phyloP scores from a whole-genome alignment of 2,329 filamentous ascomycete species.

The Blastomyces emzantsi region DNA sequence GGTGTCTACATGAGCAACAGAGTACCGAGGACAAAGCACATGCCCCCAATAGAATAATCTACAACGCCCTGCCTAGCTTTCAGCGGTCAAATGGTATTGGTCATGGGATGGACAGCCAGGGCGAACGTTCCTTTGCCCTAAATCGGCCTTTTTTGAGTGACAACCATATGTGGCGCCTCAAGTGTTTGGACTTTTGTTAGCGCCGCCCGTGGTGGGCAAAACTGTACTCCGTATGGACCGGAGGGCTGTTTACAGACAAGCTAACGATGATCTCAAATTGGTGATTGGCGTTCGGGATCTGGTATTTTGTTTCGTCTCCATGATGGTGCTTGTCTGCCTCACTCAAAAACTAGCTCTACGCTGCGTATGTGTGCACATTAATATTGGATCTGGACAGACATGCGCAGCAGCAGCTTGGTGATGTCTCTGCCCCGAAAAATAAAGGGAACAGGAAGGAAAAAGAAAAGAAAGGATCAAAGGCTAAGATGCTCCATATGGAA shows the following conservation, averaged over 20 bases:
- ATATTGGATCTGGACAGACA: not conserved
- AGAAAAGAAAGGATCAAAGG: not conserved
- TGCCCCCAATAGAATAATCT: not conserved
- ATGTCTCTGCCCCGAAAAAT: not conserved
- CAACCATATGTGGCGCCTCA: not conserved
- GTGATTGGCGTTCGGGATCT: slow-evolving; percentile 3
- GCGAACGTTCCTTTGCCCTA: not conserved
- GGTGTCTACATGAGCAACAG: not conserved
- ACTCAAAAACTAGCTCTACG: not conserved
- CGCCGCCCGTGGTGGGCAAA: not conserved
- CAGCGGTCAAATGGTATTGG: not conserved
- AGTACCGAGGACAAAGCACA: not conserved
- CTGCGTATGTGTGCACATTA: not conserved
- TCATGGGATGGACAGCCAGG: not conserved
- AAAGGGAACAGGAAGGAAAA: not conserved
- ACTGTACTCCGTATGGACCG: not conserved
- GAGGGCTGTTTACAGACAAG: not conserved
- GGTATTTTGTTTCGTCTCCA: too few relatives aligned
- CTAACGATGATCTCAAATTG: not conserved
- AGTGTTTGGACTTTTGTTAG: not conserved
- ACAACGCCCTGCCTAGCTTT: not conserved
- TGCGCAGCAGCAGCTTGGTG: not conserved
- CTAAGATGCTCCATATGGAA: not conserved
- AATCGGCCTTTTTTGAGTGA: not conserved
- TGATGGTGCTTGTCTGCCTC: not conserved